phyloP scores from a whole-genome alignment of 495 filamentous ascomycete species.

The Tirmania nivea region DNA sequence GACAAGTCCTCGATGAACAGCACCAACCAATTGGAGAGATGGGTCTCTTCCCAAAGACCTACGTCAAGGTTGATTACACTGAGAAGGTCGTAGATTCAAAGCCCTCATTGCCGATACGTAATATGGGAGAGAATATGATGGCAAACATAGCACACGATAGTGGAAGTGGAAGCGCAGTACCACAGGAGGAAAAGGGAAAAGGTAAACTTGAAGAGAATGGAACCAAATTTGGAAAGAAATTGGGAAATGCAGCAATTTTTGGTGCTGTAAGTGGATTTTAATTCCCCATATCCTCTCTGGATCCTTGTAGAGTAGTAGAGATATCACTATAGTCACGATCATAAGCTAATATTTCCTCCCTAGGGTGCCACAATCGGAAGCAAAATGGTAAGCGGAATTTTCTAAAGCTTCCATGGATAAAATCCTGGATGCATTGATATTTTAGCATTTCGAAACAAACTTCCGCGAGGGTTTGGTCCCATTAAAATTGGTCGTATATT shows the following conservation, averaged over 20 bases:
- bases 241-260: constrained; percentile 45
- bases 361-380: constrained; percentile 77
- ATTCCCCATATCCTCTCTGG: not conserved
- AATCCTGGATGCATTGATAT: too few relatives aligned
- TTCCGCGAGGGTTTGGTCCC: too few relatives aligned
- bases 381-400: constrained; percentile 83
- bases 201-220: constrained; percentile 28
- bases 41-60: constrained; percentile 78
- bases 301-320: not conserved
- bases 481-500: too few relatives aligned
- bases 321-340: too few relatives aligned
- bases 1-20: constrained; percentile 49
- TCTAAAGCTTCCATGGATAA: constrained; percentile 27
- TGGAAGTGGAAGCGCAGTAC: not conserved
- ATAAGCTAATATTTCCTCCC: constrained; percentile 21
- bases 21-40: constrained; percentile 29
- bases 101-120: constrained; percentile 7
- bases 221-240: constrained; percentile 60
- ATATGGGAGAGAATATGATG: constrained; percentile 18
- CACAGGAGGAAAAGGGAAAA: not conserved
- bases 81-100: not conserved
- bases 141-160: constrained; percentile 14
- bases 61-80: constrained; percentile 39
- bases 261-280: constrained; percentile 23
- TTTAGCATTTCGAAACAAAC: too few relatives aligned